Evolutionary conservation across 2,329 filamentous ascomycete genomes (phyloP).

Genomic region (Calcarisporium arbuscula): DNA sequence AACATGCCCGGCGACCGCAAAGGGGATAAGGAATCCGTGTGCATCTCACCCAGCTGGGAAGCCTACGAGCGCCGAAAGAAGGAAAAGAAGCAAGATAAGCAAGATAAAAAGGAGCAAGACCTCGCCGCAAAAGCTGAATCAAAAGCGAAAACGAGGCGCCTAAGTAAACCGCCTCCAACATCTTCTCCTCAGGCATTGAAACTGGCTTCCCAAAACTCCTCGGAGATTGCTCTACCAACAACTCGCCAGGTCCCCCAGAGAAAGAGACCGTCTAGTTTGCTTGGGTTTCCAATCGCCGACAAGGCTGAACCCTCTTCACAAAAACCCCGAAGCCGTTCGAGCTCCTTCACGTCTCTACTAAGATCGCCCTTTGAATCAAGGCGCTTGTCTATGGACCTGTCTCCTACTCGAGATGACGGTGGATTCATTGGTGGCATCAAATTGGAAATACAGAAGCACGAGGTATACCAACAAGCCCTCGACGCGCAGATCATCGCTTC

Average conservation of each 20-base stretch:
- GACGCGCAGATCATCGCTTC: constrained; percentile 17
- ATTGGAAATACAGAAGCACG: constrained; percentile 31
- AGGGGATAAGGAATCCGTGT: constrained; percentile 35
- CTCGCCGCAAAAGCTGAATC: constrained; percentile 10
- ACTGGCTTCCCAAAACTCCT: constrained; percentile 9
- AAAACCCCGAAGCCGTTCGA: constrained; percentile 24
- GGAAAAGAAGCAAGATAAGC: constrained; percentile 32
- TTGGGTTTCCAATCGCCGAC: constrained; percentile 17
- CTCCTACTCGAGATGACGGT: constrained; percentile 14
- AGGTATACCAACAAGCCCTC: constrained; percentile 21
- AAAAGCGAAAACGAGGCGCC: constrained; percentile 16
- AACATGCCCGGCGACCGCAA: constrained; percentile 22
- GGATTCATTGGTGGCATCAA: constrained; percentile 37
- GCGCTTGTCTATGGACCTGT: constrained; percentile 24
- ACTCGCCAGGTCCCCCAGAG: constrained; percentile 5
- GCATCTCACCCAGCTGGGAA: constrained; percentile 58
- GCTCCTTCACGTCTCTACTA: constrained; percentile 30
- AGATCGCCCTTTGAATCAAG: constrained; percentile 27
- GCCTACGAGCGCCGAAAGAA: constrained; percentile 47
- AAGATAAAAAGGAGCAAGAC: constrained; percentile 9
- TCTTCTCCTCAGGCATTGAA: constrained; percentile 12
- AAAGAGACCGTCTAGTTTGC: constrained; percentile 17
- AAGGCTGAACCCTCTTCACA: constrained; percentile 15
- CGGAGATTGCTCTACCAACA: constrained; percentile 11
- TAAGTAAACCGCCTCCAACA: constrained; percentile 25